Evolutionary conservation across 2,329 filamentous ascomycete genomes (phyloP).

Genomic region (Cercospora citrullina): DNA sequence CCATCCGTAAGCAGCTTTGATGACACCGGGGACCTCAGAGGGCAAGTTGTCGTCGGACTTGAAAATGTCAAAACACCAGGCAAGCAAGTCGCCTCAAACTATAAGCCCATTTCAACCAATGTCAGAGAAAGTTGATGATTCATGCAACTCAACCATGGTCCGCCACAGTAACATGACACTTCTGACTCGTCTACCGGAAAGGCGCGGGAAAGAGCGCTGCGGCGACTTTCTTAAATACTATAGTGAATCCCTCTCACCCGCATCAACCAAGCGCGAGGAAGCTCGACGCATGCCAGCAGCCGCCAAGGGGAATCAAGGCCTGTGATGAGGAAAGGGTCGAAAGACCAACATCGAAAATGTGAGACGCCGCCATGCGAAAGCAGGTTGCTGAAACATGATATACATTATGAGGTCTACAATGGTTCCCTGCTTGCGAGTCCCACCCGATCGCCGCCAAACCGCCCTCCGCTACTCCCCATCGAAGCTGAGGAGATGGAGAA

Average conservation of each 20-base stretch:
- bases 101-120: neutral
- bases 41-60: neutral
- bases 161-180: neutral
- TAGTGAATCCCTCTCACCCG: neutral
- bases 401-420: neutral
- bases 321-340: neutral
- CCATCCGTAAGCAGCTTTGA: too few species aligned
- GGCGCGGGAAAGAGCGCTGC: neutral
- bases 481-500: neutral
- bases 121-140: neutral
- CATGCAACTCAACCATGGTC: neutral
- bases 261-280: neutral
- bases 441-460: neutral
- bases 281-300: neutral
- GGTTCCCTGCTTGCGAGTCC: neutral
- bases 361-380: neutral
- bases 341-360: conserved; percentile 2
- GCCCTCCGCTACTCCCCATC: neutral
- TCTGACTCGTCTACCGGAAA: neutral
- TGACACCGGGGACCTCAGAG: too few species aligned
- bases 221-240: too few species aligned
- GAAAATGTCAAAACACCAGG: neutral
- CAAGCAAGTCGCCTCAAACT: neutral
- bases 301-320: neutral
- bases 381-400: neutral